Evolutionary conservation across 2,329 filamentous ascomycete genomes (phyloP).

Genomic region (Colletotrichum endophyticum): DNA sequence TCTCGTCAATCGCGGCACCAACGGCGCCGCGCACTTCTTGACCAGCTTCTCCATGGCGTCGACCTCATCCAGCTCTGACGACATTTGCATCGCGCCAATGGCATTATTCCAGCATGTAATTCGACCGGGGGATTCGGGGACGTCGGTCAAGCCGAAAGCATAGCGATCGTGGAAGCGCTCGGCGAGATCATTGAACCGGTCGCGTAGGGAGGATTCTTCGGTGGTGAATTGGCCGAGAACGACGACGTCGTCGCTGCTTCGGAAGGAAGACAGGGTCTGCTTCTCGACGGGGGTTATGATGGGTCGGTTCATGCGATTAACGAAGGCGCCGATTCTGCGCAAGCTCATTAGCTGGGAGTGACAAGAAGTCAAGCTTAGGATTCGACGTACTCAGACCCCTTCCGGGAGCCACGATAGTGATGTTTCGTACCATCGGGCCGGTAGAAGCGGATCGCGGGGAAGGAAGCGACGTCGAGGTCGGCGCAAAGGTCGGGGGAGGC

Average conservation of each 20-base stretch:
- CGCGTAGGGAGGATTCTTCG: slow-evolving; percentile 30
- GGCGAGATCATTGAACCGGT: slow-evolving; percentile 37
- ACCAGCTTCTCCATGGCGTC: slow-evolving; percentile 41
- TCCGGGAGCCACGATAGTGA: slow-evolving; percentile 49
- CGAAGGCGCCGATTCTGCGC: slow-evolving; percentile 31
- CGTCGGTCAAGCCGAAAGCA: slow-evolving; percentile 40
- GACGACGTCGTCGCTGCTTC: slow-evolving; percentile 43
- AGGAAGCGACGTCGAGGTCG: slow-evolving; percentile 46
- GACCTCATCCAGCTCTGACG: slow-evolving; percentile 34
- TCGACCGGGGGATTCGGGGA: slow-evolving; percentile 17
- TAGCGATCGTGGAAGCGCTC: slow-evolving; percentile 42
- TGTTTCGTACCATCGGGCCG: slow-evolving; percentile 33
- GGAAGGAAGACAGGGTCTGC: slow-evolving; percentile 35
- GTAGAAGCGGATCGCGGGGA: slow-evolving; percentile 51
- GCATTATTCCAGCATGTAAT: slow-evolving; percentile 46
- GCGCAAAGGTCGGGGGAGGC: slow-evolving; percentile 39
- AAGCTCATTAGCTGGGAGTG: not conserved
- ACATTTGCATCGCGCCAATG: slow-evolving; percentile 37
- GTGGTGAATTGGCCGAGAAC: slow-evolving; percentile 42
- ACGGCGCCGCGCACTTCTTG: slow-evolving; percentile 38
- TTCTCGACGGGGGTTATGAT: slow-evolving; percentile 29
- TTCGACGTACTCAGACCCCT: slow-evolving; percentile 37
- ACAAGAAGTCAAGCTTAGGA: not conserved
- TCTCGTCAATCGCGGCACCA: slow-evolving; percentile 50
- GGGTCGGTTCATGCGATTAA: slow-evolving; percentile 32